Evolutionary conservation across 78 protist genomes (phyloP).

Genomic region (Ministeria vibrans): DNA sequence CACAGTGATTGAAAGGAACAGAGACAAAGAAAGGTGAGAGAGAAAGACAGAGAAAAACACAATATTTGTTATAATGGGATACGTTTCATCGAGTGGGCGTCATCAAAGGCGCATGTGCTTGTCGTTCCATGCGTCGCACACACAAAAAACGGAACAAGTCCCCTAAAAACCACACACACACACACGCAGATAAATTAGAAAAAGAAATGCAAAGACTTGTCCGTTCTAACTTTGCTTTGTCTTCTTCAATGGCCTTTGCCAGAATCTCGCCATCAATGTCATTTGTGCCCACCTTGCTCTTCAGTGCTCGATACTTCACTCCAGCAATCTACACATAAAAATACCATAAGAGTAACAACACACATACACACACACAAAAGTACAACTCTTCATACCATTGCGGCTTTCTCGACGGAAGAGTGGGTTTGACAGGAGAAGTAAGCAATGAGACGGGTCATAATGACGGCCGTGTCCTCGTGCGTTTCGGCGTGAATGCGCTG

Average conservation of each 20-base stretch:
- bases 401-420: constrained; percentile 25
- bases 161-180: not conserved
- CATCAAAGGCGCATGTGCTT: constrained; percentile 30
- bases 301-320: not conserved
- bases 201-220: not conserved
- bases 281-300: not conserved
- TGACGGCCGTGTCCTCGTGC: not conserved
- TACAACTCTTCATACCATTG: too few relatives aligned
- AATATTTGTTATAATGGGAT: too few relatives aligned
- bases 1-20: too few relatives aligned
- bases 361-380: too few relatives aligned
- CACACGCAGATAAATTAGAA: not conserved
- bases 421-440: constrained; percentile 30
- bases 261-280: not conserved
- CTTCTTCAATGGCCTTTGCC: not conserved
- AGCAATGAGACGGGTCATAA: constrained; percentile 1
- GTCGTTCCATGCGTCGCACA: constrained; percentile 42
- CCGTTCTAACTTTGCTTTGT: not conserved
- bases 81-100: not conserved
- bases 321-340: not conserved
- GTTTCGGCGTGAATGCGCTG: not conserved
- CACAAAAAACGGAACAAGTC: constrained; percentile 37
- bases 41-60: too few relatives aligned
- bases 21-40: too few relatives aligned
- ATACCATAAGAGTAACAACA: too few relatives aligned